These are phyloP conservation scores for Kwoniella sp. DNA, from an alignment of 768 basidiomycete genomes.

Conservation along the genomic window DNA sequence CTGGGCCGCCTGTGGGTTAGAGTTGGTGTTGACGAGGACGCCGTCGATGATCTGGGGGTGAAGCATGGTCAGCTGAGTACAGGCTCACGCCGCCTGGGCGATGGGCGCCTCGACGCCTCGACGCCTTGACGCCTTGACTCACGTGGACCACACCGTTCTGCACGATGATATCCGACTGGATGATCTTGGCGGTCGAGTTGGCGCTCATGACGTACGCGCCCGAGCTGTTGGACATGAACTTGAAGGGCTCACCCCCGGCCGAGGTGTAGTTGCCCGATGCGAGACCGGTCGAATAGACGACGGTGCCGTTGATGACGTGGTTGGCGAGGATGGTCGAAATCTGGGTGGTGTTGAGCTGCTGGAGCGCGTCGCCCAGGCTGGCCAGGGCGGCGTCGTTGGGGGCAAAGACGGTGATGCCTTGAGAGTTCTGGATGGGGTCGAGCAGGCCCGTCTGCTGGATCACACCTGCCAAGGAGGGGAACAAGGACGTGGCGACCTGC, in stretches of 20 bases:
- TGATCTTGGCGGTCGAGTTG: constrained; percentile 56
- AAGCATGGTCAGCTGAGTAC: no score
- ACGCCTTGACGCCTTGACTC: no score
- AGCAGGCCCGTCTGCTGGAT: constrained; percentile 50
- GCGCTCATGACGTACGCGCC: constrained; percentile 59
- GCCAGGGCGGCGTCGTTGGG: constrained; percentile 59
- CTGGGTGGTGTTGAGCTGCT: constrained; percentile 55
- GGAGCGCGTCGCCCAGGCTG: constrained; percentile 46
- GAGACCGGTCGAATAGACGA: constrained; percentile 61
- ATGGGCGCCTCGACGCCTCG: no score
- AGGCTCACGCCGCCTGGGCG: no score
- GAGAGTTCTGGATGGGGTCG: constrained; percentile 51
- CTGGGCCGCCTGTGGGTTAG: constrained; percentile 46
- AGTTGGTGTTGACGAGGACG: constrained; percentile 48
- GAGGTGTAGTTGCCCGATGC: constrained; percentile 54
- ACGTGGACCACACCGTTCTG: constrained; percentile 66
- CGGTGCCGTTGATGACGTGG: constrained; percentile 69
- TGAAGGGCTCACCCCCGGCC: constrained; percentile 59
- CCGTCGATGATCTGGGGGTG: constrained; percentile 42
- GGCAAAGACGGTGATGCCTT: constrained; percentile 66
- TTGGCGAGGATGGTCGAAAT: constrained; percentile 57
- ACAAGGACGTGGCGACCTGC: constrained; percentile 53
- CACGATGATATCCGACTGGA: constrained; percentile 60
- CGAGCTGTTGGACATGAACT: constrained; percentile 57
- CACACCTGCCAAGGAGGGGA: constrained; percentile 52